Percentiles rank a stretch among this genome's conserved stretches.
Evolutionary conservation across 2,329 filamentous ascomycete genomes (phyloP).

Genomic region (Akanthomyces uredinophilus): DNA sequence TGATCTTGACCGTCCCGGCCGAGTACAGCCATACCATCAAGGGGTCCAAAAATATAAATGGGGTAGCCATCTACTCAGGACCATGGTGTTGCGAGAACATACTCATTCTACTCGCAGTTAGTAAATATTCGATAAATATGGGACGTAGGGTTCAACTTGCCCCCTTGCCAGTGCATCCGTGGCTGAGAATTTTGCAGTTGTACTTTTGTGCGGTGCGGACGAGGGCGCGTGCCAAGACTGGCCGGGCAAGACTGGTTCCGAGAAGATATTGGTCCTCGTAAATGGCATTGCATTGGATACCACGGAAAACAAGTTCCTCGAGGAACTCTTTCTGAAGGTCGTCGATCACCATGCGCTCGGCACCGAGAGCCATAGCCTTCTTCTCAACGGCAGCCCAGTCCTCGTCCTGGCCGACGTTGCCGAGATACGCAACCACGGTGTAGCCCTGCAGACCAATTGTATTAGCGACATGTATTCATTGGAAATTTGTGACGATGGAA

Average conservation of each 20-base stretch:
- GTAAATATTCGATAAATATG: neutral
- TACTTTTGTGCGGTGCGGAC: slow-evolving; percentile 20
- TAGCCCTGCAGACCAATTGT: slow-evolving; percentile 17
- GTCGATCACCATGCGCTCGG: slow-evolving; percentile 42
- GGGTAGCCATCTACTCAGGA: neutral
- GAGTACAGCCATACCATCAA: neutral
- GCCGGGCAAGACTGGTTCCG: slow-evolving; percentile 59
- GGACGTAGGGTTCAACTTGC: slow-evolving; percentile 29
- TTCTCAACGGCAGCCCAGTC: slow-evolving; percentile 64
- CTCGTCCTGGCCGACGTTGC: slow-evolving; percentile 66
- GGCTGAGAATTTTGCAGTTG: slow-evolving; percentile 34
- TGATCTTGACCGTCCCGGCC: neutral
- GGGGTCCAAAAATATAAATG: neutral
- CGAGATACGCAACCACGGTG: slow-evolving; percentile 37
- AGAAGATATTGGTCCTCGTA: slow-evolving; percentile 50
- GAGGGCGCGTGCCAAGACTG: slow-evolving; percentile 44
- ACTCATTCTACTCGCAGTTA: slow-evolving; percentile 24
- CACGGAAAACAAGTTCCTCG: slow-evolving; percentile 70
- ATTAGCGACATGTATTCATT: slow-evolving; percentile 12
- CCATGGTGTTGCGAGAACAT: slow-evolving; percentile 14
- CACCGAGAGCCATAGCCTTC: slow-evolving; percentile 51
- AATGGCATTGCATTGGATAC: slow-evolving; percentile 55
- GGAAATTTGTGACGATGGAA: neutral
- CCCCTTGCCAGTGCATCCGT: slow-evolving; percentile 33
- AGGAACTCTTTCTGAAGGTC: slow-evolving; percentile 68